phyloP scores from a whole-genome alignment of 2,329 filamentous ascomycete genomes.

The Calonectria pseudoturangicola region DNA sequence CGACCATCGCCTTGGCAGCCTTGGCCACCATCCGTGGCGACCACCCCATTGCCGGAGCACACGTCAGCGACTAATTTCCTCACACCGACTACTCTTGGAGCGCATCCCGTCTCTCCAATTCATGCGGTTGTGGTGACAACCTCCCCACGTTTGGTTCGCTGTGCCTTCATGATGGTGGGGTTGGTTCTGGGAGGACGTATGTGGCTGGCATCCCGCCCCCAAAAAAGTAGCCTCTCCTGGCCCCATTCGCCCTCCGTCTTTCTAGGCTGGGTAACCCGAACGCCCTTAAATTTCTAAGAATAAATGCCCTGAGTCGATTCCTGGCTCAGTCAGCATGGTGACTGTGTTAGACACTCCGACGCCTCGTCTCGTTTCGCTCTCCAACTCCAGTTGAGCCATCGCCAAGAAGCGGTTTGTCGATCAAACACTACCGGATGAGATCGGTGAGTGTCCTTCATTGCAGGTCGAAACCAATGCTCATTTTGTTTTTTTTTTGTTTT shows the following conservation, averaged over 20 bases:
- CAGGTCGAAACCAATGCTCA: slow-evolving; percentile 11
- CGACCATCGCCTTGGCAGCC: slow-evolving; percentile 25
- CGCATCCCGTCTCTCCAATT: not conserved
- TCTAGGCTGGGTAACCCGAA: slow-evolving; percentile 23
- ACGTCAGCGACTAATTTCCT: slow-evolving; percentile 54
- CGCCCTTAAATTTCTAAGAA: slow-evolving; percentile 25
- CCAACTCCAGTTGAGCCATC: not conserved
- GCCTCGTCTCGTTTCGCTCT: not conserved
- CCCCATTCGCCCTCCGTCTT: not conserved
- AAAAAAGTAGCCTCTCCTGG: slow-evolving; percentile 7
- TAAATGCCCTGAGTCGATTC: slow-evolving; percentile 23
- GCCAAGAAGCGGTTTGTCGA: slow-evolving; percentile 29
- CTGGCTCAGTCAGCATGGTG: not conserved
- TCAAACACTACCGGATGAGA: slow-evolving; percentile 13
- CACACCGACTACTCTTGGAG: slow-evolving; percentile 11
- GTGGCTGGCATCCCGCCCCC: slow-evolving; percentile 1
- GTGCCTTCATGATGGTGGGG: slow-evolving; percentile 4
- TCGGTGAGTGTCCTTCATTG: slow-evolving; percentile 11
- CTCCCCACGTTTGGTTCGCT: slow-evolving; percentile 20
- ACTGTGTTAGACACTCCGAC: slow-evolving; percentile 26
- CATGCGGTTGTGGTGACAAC: slow-evolving; percentile 19
- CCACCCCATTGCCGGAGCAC: slow-evolving; percentile 34
- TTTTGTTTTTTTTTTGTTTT: slow-evolving; percentile 6
- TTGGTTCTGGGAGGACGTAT: slow-evolving; percentile 11
- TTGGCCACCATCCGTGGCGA: slow-evolving; percentile 25